Percentiles rank a stretch among this genome's conserved stretches.
phyloP scores from a whole-genome alignment of 768 basidiomycete species.

The Tylopilus plumbeoviolaceoides region DNA sequence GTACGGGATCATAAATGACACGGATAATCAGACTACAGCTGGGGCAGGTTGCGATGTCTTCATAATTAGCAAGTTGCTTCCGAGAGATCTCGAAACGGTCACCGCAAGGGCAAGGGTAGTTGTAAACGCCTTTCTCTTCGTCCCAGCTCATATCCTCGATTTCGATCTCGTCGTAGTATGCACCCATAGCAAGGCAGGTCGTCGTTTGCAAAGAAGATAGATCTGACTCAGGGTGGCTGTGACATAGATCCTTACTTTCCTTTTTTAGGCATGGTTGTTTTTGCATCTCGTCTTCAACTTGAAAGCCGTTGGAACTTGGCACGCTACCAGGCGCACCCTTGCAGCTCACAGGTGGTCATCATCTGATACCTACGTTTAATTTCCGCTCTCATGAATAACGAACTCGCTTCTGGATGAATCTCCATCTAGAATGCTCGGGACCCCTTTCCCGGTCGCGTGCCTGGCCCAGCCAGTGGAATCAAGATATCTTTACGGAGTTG shows the following conservation, averaged over 20 bases:
- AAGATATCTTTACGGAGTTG: no score
- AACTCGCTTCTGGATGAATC: neutral
- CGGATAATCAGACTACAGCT: slow-evolving; percentile 92
- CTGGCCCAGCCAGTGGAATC: no score
- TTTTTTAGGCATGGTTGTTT: neutral
- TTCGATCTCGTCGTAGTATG: slow-evolving; percentile 95
- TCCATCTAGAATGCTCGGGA: neutral
- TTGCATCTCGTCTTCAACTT: no score
- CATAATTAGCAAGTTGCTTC: slow-evolving; percentile 78
- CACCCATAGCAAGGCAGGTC: slow-evolving; percentile 49
- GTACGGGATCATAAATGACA: slow-evolving; percentile 91
- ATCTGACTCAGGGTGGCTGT: slow-evolving; percentile 13
- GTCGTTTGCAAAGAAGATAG: neutral
- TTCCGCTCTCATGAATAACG: neutral
- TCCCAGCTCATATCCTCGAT: slow-evolving; percentile 98
- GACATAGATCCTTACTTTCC: neutral
- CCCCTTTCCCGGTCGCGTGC: neutral
- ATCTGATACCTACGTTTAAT: neutral
- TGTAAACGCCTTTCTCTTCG: slow-evolving; percentile 72
- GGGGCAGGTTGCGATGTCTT: slow-evolving; percentile 94
- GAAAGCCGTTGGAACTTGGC: no score
- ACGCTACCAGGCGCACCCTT: neutral
- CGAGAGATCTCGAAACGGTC: slow-evolving; percentile 96
- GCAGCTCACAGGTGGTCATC: neutral
- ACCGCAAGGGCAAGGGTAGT: slow-evolving; percentile 97